phyloP scores from a whole-genome alignment of 2,329 filamentous ascomycete species.

The Phialophora macrospora region DNA sequence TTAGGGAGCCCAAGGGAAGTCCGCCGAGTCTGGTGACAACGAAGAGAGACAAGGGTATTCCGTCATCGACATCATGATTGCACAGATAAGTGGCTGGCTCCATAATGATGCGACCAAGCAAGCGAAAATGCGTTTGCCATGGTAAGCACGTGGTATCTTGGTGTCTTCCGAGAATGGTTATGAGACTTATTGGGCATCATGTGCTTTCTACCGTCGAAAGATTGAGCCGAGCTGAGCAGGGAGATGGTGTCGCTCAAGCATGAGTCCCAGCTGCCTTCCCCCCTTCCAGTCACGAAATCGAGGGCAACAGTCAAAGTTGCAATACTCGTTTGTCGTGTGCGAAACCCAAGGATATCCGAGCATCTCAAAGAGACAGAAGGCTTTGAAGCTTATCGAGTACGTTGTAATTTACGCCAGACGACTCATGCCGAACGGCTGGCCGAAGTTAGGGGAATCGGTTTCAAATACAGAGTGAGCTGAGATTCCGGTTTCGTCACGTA shows the following conservation, averaged over 20 bases:
- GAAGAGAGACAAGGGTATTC: not conserved
- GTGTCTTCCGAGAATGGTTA: not conserved
- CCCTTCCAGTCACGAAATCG: not conserved
- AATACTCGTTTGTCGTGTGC: not conserved
- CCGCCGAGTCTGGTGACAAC: too few relatives aligned
- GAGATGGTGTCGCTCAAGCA: too few relatives aligned
- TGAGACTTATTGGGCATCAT: not conserved
- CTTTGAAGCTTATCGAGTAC: too few relatives aligned
- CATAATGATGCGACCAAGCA: not conserved
- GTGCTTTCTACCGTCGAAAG: not conserved
- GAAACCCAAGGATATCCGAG: not conserved
- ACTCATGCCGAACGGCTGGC: too few relatives aligned
- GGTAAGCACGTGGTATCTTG: not conserved
- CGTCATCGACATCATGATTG: not conserved
- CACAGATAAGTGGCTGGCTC: not conserved
- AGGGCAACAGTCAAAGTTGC: not conserved
- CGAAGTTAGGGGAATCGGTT: too few relatives aligned
- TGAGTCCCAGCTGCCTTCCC: too few relatives aligned
- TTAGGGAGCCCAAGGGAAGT: not conserved
- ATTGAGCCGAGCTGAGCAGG: not conserved
- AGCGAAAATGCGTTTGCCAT: not conserved
- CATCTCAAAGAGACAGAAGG: not conserved
- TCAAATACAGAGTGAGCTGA: too few relatives aligned
- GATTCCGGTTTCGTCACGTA: too few relatives aligned
- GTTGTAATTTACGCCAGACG: too few relatives aligned